These are phyloP conservation scores for Botrytis paeoniae DNA, from an alignment of 2,329 filamentous ascomycete species.

Conservation along the genomic window DNA sequence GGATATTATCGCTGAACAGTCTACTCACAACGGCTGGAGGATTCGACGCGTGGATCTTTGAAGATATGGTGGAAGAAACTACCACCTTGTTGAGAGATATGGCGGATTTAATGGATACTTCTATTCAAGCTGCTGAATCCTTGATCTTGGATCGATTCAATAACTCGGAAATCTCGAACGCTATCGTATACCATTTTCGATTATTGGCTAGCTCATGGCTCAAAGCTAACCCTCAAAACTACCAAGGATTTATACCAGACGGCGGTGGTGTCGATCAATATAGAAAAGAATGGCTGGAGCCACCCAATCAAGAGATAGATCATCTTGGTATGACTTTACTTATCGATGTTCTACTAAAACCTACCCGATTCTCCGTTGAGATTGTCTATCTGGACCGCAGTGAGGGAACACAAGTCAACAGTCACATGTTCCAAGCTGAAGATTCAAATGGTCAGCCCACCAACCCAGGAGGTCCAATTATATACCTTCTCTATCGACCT, in stretches of 20 bases:
- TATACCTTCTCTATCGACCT: slow-evolving; percentile 62
- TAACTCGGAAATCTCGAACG: slow-evolving; percentile 60
- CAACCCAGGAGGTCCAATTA: slow-evolving; percentile 47
- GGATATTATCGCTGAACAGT: slow-evolving; percentile 68
- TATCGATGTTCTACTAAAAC: slow-evolving; percentile 74
- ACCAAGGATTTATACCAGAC: slow-evolving; percentile 67
- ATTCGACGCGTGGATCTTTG: slow-evolving; percentile 66
- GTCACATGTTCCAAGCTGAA: slow-evolving; percentile 42
- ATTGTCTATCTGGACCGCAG: slow-evolving; percentile 91
- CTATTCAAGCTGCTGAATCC: slow-evolving; percentile 48
- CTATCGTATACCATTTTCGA: slow-evolving; percentile 81
- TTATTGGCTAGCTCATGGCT: slow-evolving; percentile 83
- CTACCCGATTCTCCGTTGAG: slow-evolving; percentile 75
- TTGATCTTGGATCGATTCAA: slow-evolving; percentile 69
- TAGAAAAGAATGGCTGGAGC: slow-evolving; percentile 68
- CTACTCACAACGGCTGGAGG: slow-evolving; percentile 70
- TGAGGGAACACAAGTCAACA: slow-evolving; percentile 71
- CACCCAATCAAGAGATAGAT: slow-evolving; percentile 80
- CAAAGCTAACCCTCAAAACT: slow-evolving; percentile 67
- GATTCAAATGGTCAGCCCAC: slow-evolving; percentile 39
- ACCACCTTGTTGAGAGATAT: slow-evolving; percentile 65
- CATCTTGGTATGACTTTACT: slow-evolving; percentile 79
- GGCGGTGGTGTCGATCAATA: slow-evolving; percentile 61
- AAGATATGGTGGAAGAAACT: slow-evolving; percentile 80
- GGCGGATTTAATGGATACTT: slow-evolving; percentile 49